phyloP scores from a whole-genome alignment of 2,329 filamentous ascomycete genomes.

The Arachnomyces sp. region DNA sequence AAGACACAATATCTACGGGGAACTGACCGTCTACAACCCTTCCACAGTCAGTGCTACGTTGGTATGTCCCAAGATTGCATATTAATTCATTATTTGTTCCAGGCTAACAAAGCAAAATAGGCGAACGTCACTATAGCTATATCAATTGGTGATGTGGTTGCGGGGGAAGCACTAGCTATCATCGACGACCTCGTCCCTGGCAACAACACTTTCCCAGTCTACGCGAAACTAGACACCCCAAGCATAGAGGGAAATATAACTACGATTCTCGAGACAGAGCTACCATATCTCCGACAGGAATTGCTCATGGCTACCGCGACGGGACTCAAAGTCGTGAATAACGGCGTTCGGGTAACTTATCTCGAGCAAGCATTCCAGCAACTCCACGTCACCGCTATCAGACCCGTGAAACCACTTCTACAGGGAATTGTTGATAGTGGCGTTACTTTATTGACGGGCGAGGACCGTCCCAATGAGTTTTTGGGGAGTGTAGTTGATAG shows the following conservation, averaged over 20 bases:
- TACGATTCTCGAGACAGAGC: neutral
- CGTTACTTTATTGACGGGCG: neutral
- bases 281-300: neutral
- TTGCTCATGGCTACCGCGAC: constrained; percentile 2
- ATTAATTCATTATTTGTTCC: no score
- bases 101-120: neutral
- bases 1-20: constrained; percentile 1
- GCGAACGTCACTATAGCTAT: neutral
- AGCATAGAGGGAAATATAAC: constrained; percentile 2
- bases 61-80: neutral
- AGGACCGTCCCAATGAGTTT: no score
- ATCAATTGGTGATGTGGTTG: neutral
- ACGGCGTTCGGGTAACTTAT: neutral
- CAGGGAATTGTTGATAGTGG: neutral
- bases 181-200: constrained; percentile 5
- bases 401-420: constrained; percentile 2
- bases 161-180: neutral
- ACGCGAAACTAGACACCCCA: constrained; percentile 2
- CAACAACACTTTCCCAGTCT: constrained; percentile 6
- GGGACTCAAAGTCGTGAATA: constrained; percentile 1
- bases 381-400: constrained; percentile 1
- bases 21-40: neutral
- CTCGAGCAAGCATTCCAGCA: constrained; percentile 20
- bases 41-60: constrained; percentile 1
- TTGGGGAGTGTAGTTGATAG: no score